Evolutionary conservation across 495 filamentous ascomycete species (phyloP), one percentile per base, ranked within the genome.

Genomic region (Letharia columbiana): DNA sequence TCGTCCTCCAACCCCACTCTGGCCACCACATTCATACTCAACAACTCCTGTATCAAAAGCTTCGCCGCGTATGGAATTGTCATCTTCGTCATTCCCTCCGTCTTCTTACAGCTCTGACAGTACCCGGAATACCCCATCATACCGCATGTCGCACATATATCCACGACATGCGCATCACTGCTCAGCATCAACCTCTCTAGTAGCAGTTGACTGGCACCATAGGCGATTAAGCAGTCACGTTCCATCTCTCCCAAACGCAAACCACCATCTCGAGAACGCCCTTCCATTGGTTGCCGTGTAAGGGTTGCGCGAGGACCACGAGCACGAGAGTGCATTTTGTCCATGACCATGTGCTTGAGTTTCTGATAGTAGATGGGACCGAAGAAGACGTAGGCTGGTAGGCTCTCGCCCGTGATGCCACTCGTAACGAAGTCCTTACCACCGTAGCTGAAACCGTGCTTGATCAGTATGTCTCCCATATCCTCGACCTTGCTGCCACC

Each of bases 331-430:
- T 99, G 94, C 93, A 99, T 97, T 82, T 99, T 99, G 72, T 99
- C 94, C 74, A 96, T 91, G 41, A 99, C 94, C 94, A 99, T 99
- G 84, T 99, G 94, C 84, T 98, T 99, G 54, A 99, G 86, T 71
- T 96, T 96, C 81, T 99, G 94, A 82, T 99, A 99, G 82, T 96
- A 99, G 77, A 97, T 98, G 6, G 94, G 94, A 0, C 94, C 94
- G 71, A 93, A 95, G 83, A 97, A 99, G 76, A 99, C 92, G 73
- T 99, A 98, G 47, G 91, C 92, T 57, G 93, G 90, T 28, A 97
- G 82, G 3, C 89, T 82, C 78, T 98, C 93, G 71, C 94, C 94
- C 0, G 95, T 98, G 74, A 98, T 96, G 57, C 93, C 93, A 4
- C 86, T 90, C 2, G 93, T 98, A 62, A 99, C 85, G 77, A 91